These are phyloP conservation scores for Cutaneotrichosporon dermatis DNA, from an alignment of 1,284 basidiomycete species.

Conservation along the genomic window DNA sequence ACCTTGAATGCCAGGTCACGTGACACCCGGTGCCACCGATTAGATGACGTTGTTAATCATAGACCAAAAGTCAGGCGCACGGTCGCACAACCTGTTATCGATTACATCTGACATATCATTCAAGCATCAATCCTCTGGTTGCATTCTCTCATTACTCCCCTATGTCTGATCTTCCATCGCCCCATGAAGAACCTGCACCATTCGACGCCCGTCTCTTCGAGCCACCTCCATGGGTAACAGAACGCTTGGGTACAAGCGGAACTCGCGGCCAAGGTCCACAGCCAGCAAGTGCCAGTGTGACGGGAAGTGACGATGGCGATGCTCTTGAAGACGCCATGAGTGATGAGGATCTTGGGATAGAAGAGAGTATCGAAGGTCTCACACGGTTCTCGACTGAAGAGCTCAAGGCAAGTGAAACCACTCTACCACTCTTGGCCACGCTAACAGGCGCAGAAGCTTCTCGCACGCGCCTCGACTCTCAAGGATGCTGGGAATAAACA, in stretches of 20 bases:
- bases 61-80: too few species aligned
- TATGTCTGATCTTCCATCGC: neutral
- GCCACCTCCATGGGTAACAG: slow-evolving; percentile 35
- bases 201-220: slow-evolving; percentile 35
- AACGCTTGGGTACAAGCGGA: neutral
- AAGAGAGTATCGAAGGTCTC: slow-evolving; percentile 38
- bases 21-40: too few species aligned
- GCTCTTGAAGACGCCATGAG: slow-evolving; percentile 33
- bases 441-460: slow-evolving; percentile 21
- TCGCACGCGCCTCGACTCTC: slow-evolving; percentile 20
- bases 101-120: too few species aligned
- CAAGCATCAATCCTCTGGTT: too few species aligned
- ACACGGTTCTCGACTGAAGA: slow-evolving; percentile 23
- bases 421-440: neutral
- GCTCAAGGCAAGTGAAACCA: slow-evolving; percentile 18
- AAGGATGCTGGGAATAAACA: slow-evolving; percentile 38
- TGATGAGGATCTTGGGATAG: slow-evolving; percentile 23
- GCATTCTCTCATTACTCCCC: too few species aligned
- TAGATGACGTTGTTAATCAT: too few species aligned
- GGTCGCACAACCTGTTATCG: too few species aligned
- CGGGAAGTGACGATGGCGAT: neutral
- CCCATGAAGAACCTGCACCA: neutral
- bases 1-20: too few species aligned
- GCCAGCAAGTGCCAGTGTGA: too few species aligned
- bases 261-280: neutral